Conservation (phyloP, 208 protist genomes). For the Leishmania amazonensis region DNA sequence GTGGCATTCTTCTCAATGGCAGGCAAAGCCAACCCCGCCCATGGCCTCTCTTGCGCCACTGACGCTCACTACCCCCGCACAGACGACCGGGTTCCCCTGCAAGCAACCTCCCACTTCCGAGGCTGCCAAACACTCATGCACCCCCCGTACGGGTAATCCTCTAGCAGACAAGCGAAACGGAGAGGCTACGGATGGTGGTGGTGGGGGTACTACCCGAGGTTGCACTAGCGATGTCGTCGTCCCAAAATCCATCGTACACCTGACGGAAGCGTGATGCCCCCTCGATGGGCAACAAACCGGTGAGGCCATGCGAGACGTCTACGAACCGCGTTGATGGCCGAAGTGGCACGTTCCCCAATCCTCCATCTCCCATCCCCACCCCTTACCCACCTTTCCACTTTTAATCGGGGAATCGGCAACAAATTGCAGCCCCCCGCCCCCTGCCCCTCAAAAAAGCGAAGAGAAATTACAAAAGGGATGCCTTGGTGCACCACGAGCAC, state of each 20-base stretch:
- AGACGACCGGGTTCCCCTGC: not conserved
- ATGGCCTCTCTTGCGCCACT: slow-evolving; percentile 17
- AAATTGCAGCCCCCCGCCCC: too few relatives aligned
- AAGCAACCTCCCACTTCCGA: not conserved
- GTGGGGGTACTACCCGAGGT: too few relatives aligned
- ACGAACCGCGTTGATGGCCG: not conserved
- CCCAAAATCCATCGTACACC: not conserved
- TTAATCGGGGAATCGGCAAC: not conserved
- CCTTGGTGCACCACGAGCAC: not conserved
- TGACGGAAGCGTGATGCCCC: too few relatives aligned
- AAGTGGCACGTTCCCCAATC: not conserved
- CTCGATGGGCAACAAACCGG: not conserved
- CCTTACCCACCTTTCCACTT: not conserved
- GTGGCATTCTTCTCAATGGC: slow-evolving; percentile 21
- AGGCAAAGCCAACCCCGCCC: slow-evolving; percentile 16
- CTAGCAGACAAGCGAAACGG: not conserved
- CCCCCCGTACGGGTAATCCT: not conserved
- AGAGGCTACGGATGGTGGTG: not conserved
- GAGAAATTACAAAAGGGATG: not conserved
- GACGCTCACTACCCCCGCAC: not conserved
- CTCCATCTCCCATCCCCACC: not conserved
- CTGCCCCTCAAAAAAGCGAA: not conserved
- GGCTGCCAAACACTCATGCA: not conserved
- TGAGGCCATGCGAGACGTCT: not conserved
- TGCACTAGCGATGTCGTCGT: not conserved